A percentile compares a stretch with the other conserved stretches of the same genome.
Evolutionary conservation across 2,329 filamentous ascomycete species (phyloP).

Genomic region (Pseudogymnoascus verrucosus): DNA sequence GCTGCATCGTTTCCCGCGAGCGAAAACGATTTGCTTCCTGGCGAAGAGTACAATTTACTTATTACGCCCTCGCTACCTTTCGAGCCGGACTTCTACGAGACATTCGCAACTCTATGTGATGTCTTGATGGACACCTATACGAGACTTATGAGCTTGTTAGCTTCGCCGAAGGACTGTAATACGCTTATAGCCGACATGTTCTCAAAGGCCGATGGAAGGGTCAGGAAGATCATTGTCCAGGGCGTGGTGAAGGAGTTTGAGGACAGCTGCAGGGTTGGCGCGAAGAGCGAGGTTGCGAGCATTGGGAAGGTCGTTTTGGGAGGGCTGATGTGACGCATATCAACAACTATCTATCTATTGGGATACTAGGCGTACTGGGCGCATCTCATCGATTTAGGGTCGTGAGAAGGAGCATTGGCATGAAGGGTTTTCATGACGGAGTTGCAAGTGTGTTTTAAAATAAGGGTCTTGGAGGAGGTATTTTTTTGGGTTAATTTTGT

Average conservation of each 20-base stretch:
- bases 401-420: constrained; percentile 5
- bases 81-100: constrained; percentile 94
- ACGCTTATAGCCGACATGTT: constrained; percentile 74
- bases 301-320: constrained; percentile 85
- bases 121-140: constrained; percentile 89
- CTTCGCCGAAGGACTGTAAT: constrained; percentile 65
- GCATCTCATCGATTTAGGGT: neutral
- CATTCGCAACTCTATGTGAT: constrained; percentile 91
- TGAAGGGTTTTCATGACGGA: constrained; percentile 3
- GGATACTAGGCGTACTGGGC: constrained; percentile 4
- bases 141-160: constrained; percentile 65
- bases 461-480: neutral
- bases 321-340: constrained; percentile 57
- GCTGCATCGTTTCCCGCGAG: constrained; percentile 42
- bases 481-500: neutral
- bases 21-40: constrained; percentile 61
- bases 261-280: constrained; percentile 66
- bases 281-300: constrained; percentile 74
- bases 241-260: constrained; percentile 90
- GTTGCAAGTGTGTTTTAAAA: constrained; percentile 2
- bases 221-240: constrained; percentile 83
- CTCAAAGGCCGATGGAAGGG: constrained; percentile 74
- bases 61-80: constrained; percentile 91
- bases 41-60: constrained; percentile 81
- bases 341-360: neutral